These are phyloP conservation scores for Penicillium sp. DNA, from an alignment of 2,329 filamentous ascomycete species.

Conservation along the genomic window DNA sequence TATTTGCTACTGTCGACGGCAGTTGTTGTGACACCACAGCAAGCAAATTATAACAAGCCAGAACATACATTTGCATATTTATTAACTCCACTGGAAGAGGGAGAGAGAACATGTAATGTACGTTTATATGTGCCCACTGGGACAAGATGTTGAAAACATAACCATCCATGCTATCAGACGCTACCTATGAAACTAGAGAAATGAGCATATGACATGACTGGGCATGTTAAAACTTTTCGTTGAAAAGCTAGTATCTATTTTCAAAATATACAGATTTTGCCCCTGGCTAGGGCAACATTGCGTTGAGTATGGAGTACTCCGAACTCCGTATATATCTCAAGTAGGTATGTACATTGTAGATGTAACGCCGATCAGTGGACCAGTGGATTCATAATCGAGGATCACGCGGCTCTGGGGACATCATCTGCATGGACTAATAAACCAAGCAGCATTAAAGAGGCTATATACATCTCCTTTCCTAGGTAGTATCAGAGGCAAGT, in stretches of 20 bases:
- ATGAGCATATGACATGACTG: neutral
- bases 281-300: neutral
- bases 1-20: neutral
- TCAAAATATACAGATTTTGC: neutral
- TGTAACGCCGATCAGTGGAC: constrained; percentile 6
- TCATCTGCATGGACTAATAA: neutral
- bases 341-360: neutral
- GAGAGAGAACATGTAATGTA: neutral
- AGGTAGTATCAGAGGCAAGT: neutral
- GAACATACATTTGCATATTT: no score
- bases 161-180: neutral
- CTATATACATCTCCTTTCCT: neutral
- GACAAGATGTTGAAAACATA: neutral
- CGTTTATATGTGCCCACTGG: neutral
- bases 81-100: neutral
- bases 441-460: neutral
- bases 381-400: constrained; percentile 1
- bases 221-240: no score
- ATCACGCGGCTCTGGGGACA: neutral
- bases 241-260: neutral
- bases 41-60: neutral
- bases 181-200: neutral
- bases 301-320: neutral
- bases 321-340: no score
- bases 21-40: neutral